Conservation (phyloP, 2,329 filamentous ascomycete genomes). For the Arachnopeziza araneosa region DNA sequence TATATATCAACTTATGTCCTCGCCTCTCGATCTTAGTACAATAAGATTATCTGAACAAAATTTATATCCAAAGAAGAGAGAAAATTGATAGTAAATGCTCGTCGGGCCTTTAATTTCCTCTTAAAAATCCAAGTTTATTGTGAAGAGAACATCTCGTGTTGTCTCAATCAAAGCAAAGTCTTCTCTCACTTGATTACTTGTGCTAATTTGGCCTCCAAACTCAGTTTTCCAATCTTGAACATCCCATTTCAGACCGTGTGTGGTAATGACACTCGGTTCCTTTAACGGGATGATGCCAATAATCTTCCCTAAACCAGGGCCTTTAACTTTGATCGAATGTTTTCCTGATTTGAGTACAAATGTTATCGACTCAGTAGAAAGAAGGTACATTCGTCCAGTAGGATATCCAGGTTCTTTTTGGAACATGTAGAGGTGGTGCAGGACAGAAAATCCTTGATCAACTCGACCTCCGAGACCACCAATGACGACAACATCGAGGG, state of each 20-base stretch:
- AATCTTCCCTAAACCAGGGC: slow-evolving; percentile 51
- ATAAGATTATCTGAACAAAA: neutral
- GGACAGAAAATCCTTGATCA: slow-evolving; percentile 83
- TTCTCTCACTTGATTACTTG: slow-evolving; percentile 70
- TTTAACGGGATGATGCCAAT: slow-evolving; percentile 82
- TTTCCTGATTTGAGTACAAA: slow-evolving; percentile 68
- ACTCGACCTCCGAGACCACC: slow-evolving; percentile 86
- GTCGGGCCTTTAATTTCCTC: neutral
- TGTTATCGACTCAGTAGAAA: slow-evolving; percentile 73
- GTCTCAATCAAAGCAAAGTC: slow-evolving; percentile 57
- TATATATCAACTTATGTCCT: too few species aligned
- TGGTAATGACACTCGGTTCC: slow-evolving; percentile 73
- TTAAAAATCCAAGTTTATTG: slow-evolving; percentile 49
- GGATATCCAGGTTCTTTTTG: slow-evolving; percentile 44
- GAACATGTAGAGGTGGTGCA: slow-evolving; percentile 75
- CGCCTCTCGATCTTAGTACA: neutral
- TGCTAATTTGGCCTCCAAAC: slow-evolving; percentile 69
- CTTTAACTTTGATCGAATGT: slow-evolving; percentile 59
- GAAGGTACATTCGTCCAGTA: slow-evolving; percentile 63
- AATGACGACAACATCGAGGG: slow-evolving; percentile 67
- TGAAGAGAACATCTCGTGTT: slow-evolving; percentile 64
- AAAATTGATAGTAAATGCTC: neutral
- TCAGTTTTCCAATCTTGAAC: slow-evolving; percentile 73
- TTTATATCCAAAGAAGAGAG: neutral
- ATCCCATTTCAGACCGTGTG: slow-evolving; percentile 84